Conservation (phyloP, 2,329 filamentous ascomycete species). For the Ascochyta rabiei region DNA sequence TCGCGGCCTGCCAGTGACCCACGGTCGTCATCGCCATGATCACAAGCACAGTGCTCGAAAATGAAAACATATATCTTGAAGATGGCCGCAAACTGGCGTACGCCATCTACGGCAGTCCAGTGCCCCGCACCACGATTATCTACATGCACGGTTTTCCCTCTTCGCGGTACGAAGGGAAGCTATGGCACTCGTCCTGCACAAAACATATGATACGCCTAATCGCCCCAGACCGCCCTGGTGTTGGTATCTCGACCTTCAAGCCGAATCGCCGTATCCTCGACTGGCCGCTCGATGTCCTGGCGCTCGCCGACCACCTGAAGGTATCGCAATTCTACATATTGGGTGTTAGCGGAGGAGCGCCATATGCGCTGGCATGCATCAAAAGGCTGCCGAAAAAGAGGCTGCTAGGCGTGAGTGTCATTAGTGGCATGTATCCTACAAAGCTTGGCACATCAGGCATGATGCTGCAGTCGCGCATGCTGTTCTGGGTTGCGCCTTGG, state of each 20-base stretch:
- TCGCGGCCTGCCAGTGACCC: slow-evolving; percentile 1
- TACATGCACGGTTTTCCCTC: slow-evolving; percentile 54
- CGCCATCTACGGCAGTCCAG: slow-evolving; percentile 51
- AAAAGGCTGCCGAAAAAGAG: slow-evolving; percentile 42
- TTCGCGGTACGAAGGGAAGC: slow-evolving; percentile 51
- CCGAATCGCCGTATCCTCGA: slow-evolving; percentile 47
- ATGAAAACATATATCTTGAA: slow-evolving; percentile 33
- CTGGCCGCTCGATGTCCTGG: slow-evolving; percentile 52
- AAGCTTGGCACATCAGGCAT: slow-evolving; percentile 37
- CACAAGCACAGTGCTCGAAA: slow-evolving; percentile 28
- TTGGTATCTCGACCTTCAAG: slow-evolving; percentile 51
- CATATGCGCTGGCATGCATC: slow-evolving; percentile 57
- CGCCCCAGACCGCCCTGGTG: slow-evolving; percentile 52
- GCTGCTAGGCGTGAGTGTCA: slow-evolving; percentile 31
- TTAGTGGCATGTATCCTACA: slow-evolving; percentile 35
- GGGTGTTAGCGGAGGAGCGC: slow-evolving; percentile 55
- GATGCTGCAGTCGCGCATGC: slow-evolving; percentile 26
- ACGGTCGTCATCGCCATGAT: slow-evolving; percentile 5
- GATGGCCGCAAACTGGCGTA: slow-evolving; percentile 53
- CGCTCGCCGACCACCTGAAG: slow-evolving; percentile 50
- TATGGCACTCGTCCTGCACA: slow-evolving; percentile 42
- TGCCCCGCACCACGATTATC: slow-evolving; percentile 50
- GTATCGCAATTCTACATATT: slow-evolving; percentile 52
- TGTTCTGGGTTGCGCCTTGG: slow-evolving; percentile 38
- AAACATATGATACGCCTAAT: slow-evolving; percentile 50